These are phyloP conservation scores for Ormosia semicastrata DNA, from an alignment of 306 rosid genomes.

Conservation along the genomic window DNA sequence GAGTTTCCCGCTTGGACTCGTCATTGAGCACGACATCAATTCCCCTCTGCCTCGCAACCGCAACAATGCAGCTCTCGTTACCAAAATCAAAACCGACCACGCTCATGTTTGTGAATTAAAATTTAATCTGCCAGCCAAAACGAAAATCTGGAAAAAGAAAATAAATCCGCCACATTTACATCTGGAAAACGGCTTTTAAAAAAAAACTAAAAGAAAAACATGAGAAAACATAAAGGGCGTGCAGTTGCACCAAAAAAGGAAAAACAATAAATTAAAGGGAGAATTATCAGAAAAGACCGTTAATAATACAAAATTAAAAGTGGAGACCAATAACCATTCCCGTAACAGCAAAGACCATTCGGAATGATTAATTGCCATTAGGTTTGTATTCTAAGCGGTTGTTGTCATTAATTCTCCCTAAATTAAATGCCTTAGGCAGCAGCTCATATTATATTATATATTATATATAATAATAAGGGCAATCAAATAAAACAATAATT, in stretches of 20 bases:
- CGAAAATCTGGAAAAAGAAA: background rate
- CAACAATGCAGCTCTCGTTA: conserved; percentile 93
- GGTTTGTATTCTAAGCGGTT: no score
- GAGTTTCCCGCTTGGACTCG: conserved; percentile 95
- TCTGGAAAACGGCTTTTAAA: background rate
- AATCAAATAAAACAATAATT: background rate
- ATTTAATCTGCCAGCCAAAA: conserved; percentile 7
- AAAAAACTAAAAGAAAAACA: no score
- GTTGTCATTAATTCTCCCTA: no score
- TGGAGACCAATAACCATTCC: no score
- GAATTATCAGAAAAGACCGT: no score
- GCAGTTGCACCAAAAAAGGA: background rate
- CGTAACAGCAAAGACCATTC: no score
- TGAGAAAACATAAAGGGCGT: no score
- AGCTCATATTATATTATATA: no score
- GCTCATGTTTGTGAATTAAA: conserved; percentile 62
- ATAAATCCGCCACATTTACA: background rate
- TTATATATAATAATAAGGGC: no score
- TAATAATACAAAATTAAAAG: no score
- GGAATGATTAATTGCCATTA: no score
- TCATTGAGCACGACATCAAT: conserved; percentile 95
- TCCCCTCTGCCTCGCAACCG: conserved; percentile 94
- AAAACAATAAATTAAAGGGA: background rate
- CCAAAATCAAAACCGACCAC: conserved; percentile 98
- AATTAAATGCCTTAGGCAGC: no score